phyloP scores from a whole-genome alignment of 345 rosid genomes.

The Salix suchowensis region DNA sequence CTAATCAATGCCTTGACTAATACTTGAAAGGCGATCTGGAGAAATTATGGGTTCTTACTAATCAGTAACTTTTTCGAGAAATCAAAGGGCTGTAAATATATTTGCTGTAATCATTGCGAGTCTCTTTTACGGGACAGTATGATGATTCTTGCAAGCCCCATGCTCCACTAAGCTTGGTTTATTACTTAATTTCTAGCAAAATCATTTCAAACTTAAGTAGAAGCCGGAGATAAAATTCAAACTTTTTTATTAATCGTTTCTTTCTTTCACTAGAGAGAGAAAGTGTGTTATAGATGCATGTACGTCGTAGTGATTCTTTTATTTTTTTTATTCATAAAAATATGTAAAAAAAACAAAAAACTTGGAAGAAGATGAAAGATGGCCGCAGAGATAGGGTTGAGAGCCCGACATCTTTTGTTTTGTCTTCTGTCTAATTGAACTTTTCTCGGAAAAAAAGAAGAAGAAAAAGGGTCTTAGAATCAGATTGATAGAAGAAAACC shows the following conservation, averaged over 20 bases:
- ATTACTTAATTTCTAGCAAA: slow-evolving; percentile 24
- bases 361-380: not conserved
- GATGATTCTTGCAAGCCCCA: slow-evolving; percentile 42
- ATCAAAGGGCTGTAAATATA: not conserved
- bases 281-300: not conserved
- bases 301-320: not conserved
- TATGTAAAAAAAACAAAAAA: not conserved
- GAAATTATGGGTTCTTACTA: not conserved
- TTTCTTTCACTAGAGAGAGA: slow-evolving; percentile 4
- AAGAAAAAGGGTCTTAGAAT: not conserved
- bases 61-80: slow-evolving; percentile 16
- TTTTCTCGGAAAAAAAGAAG: not conserved
- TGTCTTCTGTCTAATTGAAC: not conserved
- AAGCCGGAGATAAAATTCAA: slow-evolving; percentile 33
- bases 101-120: slow-evolving; percentile 18
- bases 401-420: slow-evolving; percentile 20
- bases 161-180: slow-evolving; percentile 19
- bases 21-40: slow-evolving; percentile 84
- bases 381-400: slow-evolving; percentile 5
- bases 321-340: not conserved
- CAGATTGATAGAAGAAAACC: not conserved
- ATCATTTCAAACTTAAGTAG: slow-evolving; percentile 22
- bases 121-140: slow-evolving; percentile 35
- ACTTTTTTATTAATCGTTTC: slow-evolving; percentile 29
- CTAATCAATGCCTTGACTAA: slow-evolving; percentile 87